Percentiles rank a stretch among this genome's conserved stretches.
These are phyloP conservation scores for Suhomyces xylopsoci DNA, from an alignment of 805 yeast genomes.

Conservation along the genomic window DNA sequence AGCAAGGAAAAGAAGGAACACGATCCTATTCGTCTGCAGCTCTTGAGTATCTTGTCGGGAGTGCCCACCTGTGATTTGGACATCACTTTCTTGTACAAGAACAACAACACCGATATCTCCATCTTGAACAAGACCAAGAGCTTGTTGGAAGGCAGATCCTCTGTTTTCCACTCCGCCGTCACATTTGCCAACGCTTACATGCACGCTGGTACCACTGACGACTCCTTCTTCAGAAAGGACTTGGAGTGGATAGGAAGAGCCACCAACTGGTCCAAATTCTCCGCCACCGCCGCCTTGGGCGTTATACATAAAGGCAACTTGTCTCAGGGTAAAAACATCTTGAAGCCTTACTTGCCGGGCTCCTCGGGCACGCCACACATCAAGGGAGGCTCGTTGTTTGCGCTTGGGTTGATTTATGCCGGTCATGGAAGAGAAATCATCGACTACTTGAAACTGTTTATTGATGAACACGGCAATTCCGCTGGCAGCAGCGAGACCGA, in stretches of 20 bases:
- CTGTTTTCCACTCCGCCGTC: constrained; percentile 93
- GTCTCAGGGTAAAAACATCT: constrained; percentile 80
- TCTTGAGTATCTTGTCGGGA: constrained; percentile 77
- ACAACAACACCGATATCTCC: constrained; percentile 82
- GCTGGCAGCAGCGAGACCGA: constrained; percentile 72
- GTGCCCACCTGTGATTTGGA: constrained; percentile 92
- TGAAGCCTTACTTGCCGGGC: constrained; percentile 90
- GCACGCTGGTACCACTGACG: constrained; percentile 96
- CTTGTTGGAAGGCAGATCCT: constrained; percentile 83
- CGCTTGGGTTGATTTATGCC: constrained; percentile 89
- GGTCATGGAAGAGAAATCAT: constrained; percentile 91
- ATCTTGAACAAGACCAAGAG: constrained; percentile 80
- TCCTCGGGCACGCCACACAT: constrained; percentile 77
- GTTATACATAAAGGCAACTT: constrained; percentile 95
- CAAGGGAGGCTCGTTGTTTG: constrained; percentile 93
- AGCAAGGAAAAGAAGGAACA: constrained; percentile 25
- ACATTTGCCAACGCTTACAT: constrained; percentile 92
- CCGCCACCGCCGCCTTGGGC: constrained; percentile 97
- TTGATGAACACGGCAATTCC: constrained; percentile 61
- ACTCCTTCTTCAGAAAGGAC: constrained; percentile 84
- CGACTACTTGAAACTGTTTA: constrained; percentile 68
- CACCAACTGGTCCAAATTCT: constrained; percentile 96
- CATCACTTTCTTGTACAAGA: constrained; percentile 80
- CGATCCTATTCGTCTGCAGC: constrained; percentile 33
- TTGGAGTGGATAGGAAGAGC: constrained; percentile 96